Conservation (phyloP, 1,284 basidiomycete species). For the Trichosporon asahii region DNA sequence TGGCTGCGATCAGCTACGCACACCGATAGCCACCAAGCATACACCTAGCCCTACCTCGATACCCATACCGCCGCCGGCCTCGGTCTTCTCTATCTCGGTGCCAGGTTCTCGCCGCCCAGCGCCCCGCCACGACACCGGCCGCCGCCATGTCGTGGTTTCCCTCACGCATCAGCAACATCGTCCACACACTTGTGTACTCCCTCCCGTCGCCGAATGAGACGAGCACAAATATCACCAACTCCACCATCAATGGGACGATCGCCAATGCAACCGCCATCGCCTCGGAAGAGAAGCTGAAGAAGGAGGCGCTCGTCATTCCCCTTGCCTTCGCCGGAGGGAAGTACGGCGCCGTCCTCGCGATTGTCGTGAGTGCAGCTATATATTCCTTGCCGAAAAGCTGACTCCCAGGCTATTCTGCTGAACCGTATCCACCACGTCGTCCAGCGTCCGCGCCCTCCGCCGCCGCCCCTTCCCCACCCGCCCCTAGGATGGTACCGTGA, state of each 20-base stretch:
- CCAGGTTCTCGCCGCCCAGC: background rate
- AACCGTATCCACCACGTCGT: constrained; percentile 51
- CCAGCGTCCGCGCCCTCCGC: constrained; percentile 37
- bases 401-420: constrained; percentile 41
- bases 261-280: constrained; percentile 58
- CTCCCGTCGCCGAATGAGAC: constrained; percentile 34
- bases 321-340: background rate
- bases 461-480: constrained; percentile 32
- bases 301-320: background rate
- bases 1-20: background rate
- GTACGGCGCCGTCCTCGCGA: background rate
- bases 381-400: background rate
- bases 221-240: constrained; percentile 60
- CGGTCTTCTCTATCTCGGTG: background rate
- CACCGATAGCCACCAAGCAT: background rate
- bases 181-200: constrained; percentile 43
- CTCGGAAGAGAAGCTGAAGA: background rate
- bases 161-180: constrained; percentile 6
- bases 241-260: constrained; percentile 45
- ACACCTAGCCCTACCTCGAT: background rate
- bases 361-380: background rate
- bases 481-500: constrained; percentile 14
- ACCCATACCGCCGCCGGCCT: background rate
- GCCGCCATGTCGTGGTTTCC: constrained; percentile 11
- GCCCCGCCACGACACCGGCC: background rate